These are phyloP conservation scores for Eimeria falciformis DNA, from an alignment of 169 alveolate genomes.

Conservation along the genomic window DNA sequence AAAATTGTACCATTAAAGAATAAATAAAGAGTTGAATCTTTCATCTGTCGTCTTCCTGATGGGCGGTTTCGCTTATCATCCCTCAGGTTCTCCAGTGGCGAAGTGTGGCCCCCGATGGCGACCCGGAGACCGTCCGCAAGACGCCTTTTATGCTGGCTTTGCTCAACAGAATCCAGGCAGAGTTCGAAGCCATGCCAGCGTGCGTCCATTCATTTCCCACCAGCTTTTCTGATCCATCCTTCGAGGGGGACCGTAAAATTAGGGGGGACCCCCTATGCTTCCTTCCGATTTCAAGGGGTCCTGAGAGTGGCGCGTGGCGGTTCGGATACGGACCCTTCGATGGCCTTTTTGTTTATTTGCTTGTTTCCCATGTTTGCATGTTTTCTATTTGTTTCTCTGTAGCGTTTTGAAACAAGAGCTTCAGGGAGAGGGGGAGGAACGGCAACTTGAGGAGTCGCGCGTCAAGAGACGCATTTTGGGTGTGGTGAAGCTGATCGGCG, in stretches of 20 bases:
- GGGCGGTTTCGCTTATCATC: too few relatives aligned
- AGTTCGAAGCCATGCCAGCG: slow-evolving; percentile 76
- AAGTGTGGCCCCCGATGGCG: slow-evolving; percentile 66
- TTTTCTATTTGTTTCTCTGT: background rate
- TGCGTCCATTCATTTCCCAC: background rate
- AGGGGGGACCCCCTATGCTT: background rate
- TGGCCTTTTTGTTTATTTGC: too few relatives aligned
- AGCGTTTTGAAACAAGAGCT: slow-evolving; percentile 54
- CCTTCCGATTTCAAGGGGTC: background rate
- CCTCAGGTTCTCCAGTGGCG: slow-evolving; percentile 75
- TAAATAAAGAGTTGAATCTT: too few relatives aligned
- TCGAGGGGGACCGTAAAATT: background rate
- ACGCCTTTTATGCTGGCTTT: slow-evolving; percentile 73
- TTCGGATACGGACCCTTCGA: too few relatives aligned
- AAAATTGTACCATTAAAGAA: too few relatives aligned
- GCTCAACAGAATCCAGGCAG: slow-evolving; percentile 66
- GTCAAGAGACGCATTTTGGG: slow-evolving; percentile 90
- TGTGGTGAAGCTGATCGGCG: slow-evolving; percentile 93
- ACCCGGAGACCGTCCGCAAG: slow-evolving; percentile 46
- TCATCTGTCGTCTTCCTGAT: too few relatives aligned
- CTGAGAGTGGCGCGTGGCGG: background rate
- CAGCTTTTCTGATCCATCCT: too few relatives aligned
- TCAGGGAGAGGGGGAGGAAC: slow-evolving; percentile 78
- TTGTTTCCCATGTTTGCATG: background rate
- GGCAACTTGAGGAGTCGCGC: slow-evolving; percentile 80